phyloP scores from a whole-genome alignment of 306 rosid genomes.

The Oemleria cerasiformis region DNA sequence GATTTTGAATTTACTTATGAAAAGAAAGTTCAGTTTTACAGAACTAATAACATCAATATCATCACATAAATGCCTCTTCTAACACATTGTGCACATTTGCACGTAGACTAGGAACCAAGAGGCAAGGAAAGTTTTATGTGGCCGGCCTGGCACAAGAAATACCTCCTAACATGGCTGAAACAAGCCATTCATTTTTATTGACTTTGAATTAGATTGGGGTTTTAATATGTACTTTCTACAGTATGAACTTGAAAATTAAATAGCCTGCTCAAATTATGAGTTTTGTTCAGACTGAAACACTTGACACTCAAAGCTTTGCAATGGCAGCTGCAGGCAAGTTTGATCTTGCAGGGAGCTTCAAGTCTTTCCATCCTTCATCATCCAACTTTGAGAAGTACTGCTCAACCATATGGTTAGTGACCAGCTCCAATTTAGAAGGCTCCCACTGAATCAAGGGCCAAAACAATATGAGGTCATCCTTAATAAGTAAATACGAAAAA shows the following conservation, averaged over 20 bases:
- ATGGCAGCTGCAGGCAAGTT: constrained; percentile 60
- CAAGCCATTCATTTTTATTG: neutral
- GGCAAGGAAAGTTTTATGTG: neutral
- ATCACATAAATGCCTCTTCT: neutral
- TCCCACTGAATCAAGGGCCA: constrained; percentile 29
- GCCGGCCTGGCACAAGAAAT: neutral
- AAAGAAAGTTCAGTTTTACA: no score
- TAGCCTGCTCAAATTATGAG: neutral
- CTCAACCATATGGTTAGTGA: constrained; percentile 26
- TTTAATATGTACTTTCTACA: neutral
- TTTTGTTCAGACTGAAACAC: neutral
- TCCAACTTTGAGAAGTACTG: constrained; percentile 40
- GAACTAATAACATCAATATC: neutral
- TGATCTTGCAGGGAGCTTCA: constrained; percentile 72
- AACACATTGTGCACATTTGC: neutral
- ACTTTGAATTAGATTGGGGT: neutral
- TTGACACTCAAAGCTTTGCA: constrained; percentile 56
- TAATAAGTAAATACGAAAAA: neutral
- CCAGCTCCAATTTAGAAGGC: constrained; percentile 32
- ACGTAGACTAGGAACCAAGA: neutral
- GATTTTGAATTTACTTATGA: no score
- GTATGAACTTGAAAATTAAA: neutral
- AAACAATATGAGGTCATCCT: neutral
- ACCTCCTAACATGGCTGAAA: neutral
- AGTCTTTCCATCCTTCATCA: constrained; percentile 69